phyloP scores from a whole-genome alignment of 352 stramenopile species.

The Phytopythium kandeliae region DNA sequence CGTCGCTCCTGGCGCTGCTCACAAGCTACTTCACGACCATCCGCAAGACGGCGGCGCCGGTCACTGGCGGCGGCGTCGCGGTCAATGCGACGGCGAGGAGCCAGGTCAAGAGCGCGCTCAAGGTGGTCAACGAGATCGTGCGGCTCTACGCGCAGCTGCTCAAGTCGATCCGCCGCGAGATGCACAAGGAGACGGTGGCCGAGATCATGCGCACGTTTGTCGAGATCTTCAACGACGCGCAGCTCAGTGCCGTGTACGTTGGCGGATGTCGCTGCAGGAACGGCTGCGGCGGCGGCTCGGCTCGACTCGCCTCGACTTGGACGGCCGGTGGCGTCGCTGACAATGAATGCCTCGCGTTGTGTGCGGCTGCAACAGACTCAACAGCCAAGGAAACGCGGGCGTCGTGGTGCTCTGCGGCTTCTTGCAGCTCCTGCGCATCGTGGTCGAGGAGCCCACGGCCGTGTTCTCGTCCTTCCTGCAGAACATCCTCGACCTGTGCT shows the following conservation, averaged over 20 bases:
- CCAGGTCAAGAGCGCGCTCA: constrained; percentile 57
- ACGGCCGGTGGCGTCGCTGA: background rate
- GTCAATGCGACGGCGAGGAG: constrained; percentile 4
- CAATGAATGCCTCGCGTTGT: no score
- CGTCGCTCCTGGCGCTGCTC: constrained; percentile 53
- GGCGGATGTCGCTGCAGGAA: no score
- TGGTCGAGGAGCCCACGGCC: constrained; percentile 69
- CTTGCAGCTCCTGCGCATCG: constrained; percentile 67
- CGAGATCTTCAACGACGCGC: constrained; percentile 69
- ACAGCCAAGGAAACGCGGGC: constrained; percentile 50
- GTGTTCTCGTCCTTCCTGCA: constrained; percentile 71
- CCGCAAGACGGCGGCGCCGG: constrained; percentile 32
- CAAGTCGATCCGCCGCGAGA: constrained; percentile 79
- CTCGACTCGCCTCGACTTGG: no score
- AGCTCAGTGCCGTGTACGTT: constrained; percentile 70
- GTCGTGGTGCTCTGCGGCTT: constrained; percentile 75
- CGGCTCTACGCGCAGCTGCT: constrained; percentile 71
- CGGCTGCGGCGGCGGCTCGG: no score
- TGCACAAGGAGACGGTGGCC: constrained; percentile 64
- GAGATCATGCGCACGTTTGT: constrained; percentile 76
- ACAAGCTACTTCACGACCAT: constrained; percentile 65
- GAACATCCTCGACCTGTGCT: constrained; percentile 75
- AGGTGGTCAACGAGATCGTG: constrained; percentile 78
- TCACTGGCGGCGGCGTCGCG: background rate
- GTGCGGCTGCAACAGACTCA: constrained; percentile 29